A percentile compares a stretch with the other conserved stretches of the same genome.
Conservation (phyloP, 371 early-diverging fungal genomes). For the Mucor indicus region DNA sequence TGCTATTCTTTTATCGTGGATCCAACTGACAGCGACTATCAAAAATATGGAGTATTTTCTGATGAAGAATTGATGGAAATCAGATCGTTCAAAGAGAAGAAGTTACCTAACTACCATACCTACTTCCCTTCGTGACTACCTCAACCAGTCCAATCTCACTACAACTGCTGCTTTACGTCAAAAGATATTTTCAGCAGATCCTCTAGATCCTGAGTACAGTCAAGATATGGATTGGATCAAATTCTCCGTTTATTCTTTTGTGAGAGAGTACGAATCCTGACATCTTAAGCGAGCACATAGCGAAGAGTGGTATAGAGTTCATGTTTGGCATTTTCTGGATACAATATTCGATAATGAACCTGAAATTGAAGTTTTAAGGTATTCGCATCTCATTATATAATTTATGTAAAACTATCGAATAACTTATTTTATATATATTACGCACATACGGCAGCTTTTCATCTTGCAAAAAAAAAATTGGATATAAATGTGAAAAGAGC, state of each 20-base stretch:
- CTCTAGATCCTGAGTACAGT: slow-evolving; percentile 1
- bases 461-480: slow-evolving; percentile 1
- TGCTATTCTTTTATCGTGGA: slow-evolving; percentile 13
- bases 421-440: slow-evolving; percentile 1
- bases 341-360: slow-evolving; percentile 1
- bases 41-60: slow-evolving; percentile 6
- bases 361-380: slow-evolving; percentile 12
- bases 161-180: slow-evolving; percentile 8
- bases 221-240: slow-evolving; percentile 4
- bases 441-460: not conserved
- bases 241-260: not conserved
- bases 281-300: not conserved
- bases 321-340: slow-evolving; percentile 10
- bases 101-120: slow-evolving; percentile 5
- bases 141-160: slow-evolving; percentile 10
- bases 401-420: too few species aligned
- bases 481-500: not conserved
- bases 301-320: slow-evolving; percentile 3
- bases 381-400: slow-evolving; percentile 2
- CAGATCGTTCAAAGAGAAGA: slow-evolving; percentile 4
- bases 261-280: slow-evolving; percentile 3
- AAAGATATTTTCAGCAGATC: slow-evolving; percentile 2
- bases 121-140: not conserved
- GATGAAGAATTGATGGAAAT: slow-evolving; percentile 9
- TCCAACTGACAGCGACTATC: slow-evolving; percentile 4